These are phyloP conservation scores for Lasiosphaeria hispida DNA, from an alignment of 495 filamentous ascomycete genomes.

Conservation along the genomic window DNA sequence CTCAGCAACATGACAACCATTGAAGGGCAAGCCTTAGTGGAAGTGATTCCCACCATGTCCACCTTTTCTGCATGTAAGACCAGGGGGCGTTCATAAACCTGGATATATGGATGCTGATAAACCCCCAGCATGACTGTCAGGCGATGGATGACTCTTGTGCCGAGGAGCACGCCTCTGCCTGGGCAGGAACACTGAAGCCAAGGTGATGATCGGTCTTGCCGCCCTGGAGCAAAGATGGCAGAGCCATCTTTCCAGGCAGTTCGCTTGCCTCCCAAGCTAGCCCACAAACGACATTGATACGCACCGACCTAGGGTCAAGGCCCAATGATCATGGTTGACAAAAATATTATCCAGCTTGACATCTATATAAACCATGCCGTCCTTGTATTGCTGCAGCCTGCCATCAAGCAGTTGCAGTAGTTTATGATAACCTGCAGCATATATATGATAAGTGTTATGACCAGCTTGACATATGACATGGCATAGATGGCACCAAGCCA, in stretches of 20 bases:
- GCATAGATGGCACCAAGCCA: too few species aligned
- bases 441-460: slow-evolving; percentile 82
- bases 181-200: slow-evolving; percentile 1
- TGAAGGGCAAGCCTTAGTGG: slow-evolving; percentile 5
- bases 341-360: slow-evolving; percentile 2
- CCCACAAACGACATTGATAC: not conserved
- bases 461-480: slow-evolving; percentile 51
- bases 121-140: too few species aligned
- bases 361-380: not conserved
- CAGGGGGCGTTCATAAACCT: too few species aligned
- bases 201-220: slow-evolving; percentile 7
- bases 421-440: slow-evolving; percentile 78
- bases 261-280: not conserved
- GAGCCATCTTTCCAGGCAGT: slow-evolving; percentile 1
- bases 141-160: slow-evolving; percentile 1
- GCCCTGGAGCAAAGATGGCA: slow-evolving; percentile 6
- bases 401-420: slow-evolving; percentile 71
- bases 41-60: too few species aligned
- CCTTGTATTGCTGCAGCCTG: slow-evolving; percentile 53
- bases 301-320: not conserved
- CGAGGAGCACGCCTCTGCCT: slow-evolving; percentile 6
- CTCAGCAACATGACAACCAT: not conserved
- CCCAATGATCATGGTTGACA: slow-evolving; percentile 1
- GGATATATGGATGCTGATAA: too few species aligned
- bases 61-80: too few species aligned